Percentiles rank a stretch among this genome's conserved stretches.
These are phyloP conservation scores for Brachypodium distachyon DNA, from an alignment of 202 grass and related monocot genomes.

Conservation along the genomic window DNA sequence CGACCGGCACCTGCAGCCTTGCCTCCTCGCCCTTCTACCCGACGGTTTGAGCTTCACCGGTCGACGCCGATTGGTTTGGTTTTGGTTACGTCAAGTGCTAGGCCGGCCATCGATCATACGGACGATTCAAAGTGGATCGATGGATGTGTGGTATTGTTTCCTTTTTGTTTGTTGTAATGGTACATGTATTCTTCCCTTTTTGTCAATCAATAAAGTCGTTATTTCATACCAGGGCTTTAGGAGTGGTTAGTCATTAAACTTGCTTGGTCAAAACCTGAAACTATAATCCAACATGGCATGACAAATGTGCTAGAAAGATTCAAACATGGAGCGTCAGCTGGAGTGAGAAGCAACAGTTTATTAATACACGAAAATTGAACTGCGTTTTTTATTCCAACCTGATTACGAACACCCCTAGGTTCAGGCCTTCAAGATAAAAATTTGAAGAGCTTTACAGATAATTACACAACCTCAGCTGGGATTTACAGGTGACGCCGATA, in stretches of 20 bases:
- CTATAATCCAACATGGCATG: not conserved
- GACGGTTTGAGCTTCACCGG: not conserved
- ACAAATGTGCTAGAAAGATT: not conserved
- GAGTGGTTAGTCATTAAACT: no score
- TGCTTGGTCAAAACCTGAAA: no score
- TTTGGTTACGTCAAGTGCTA: not conserved
- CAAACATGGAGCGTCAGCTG: not conserved
- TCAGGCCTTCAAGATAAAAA: not conserved
- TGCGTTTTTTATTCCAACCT: no score
- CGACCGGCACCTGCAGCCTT: conserved; percentile 30
- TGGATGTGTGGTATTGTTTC: not conserved
- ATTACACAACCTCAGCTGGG: not conserved
- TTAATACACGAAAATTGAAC: not conserved
- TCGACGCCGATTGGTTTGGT: not conserved
- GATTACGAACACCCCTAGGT: no score
- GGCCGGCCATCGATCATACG: not conserved
- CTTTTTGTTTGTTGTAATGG: not conserved
- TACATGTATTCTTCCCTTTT: no score
- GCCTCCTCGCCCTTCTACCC: conserved; percentile 8
- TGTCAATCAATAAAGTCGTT: not conserved
- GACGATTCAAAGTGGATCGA: not conserved
- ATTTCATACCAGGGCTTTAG: not conserved
- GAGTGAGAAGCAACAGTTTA: not conserved
- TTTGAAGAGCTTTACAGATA: not conserved
- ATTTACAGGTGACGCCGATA: conserved; percentile 17